Conservation (phyloP, 768 basidiomycete genomes). For the Porpolomopsis calyptriformis region DNA sequence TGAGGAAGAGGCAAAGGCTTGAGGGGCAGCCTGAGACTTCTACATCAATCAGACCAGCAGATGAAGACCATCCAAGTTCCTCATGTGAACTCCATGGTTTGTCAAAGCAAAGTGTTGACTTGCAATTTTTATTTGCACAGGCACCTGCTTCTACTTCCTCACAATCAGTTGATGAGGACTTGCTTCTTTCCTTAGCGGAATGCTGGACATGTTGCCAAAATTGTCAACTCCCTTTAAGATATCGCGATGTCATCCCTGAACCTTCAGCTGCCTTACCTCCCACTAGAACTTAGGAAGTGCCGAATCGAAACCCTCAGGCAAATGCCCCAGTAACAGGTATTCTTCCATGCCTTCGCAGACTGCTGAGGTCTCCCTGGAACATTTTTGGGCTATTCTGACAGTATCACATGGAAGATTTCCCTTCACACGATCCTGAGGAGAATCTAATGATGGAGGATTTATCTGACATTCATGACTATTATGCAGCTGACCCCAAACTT, state of each 20-base stretch:
- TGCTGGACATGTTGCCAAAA: background rate
- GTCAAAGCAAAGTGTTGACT: background rate
- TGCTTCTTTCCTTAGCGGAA: background rate
- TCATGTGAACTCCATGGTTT: background rate
- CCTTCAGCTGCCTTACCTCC: background rate
- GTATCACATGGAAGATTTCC: background rate
- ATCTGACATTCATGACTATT: background rate
- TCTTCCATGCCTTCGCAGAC: background rate
- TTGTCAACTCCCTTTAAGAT: background rate
- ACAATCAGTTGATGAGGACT: background rate
- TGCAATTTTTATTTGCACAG: background rate
- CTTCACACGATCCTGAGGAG: slow-evolving; percentile 3
- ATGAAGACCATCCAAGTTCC: background rate
- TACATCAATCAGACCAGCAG: background rate
- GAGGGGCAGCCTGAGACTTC: background rate
- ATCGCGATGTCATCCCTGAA: background rate
- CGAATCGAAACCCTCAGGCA: background rate
- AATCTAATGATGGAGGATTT: background rate
- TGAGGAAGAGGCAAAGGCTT: background rate
- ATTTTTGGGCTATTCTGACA: slow-evolving; percentile 3
- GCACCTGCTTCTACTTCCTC: background rate
- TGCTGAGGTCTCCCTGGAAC: background rate
- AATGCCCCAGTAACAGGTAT: background rate
- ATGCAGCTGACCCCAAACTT: background rate
- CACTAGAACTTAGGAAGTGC: background rate